Percentiles rank a stretch among this genome's conserved stretches.
phyloP scores from a whole-genome alignment of 2,329 filamentous ascomycete genomes.

The Hirsutella thompsonii region DNA sequence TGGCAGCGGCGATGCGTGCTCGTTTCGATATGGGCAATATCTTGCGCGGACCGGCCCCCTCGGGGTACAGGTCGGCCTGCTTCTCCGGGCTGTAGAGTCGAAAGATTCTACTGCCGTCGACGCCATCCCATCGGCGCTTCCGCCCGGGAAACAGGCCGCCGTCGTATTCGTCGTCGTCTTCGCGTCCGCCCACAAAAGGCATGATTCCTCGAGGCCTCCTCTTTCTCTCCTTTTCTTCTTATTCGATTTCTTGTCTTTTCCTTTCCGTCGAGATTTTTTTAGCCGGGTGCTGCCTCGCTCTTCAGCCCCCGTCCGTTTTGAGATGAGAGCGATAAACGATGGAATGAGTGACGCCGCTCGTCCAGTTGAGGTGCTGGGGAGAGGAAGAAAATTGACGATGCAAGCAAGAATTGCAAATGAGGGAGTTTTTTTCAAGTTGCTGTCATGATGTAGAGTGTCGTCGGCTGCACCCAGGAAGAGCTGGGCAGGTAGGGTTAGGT shows the following conservation, averaged over 20 bases:
- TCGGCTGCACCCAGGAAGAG: no score
- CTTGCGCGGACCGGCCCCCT: slow-evolving; percentile 15
- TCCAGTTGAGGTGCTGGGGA: no score
- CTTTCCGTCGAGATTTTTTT: background rate
- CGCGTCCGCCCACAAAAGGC: slow-evolving; percentile 18
- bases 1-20: slow-evolving; percentile 14
- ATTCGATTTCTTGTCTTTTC: background rate
- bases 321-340: no score
- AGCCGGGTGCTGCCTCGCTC: no score
- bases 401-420: no score
- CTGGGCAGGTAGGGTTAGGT: background rate
- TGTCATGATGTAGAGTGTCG: background rate
- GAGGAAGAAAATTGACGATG: no score
- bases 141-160: slow-evolving; percentile 12
- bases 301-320: no score
- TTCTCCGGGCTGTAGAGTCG: slow-evolving; percentile 13
- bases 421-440: no score
- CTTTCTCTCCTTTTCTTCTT: background rate
- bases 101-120: slow-evolving; percentile 7
- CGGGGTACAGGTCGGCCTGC: slow-evolving; percentile 13
- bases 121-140: slow-evolving; percentile 21
- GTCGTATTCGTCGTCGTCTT: slow-evolving; percentile 11
- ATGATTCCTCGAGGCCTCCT: slow-evolving; percentile 12
- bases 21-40: slow-evolving; percentile 18
- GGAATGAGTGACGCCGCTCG: no score